Evolutionary conservation across 106 monocot species (phyloP).

Genomic region (Chionographis japonica): DNA sequence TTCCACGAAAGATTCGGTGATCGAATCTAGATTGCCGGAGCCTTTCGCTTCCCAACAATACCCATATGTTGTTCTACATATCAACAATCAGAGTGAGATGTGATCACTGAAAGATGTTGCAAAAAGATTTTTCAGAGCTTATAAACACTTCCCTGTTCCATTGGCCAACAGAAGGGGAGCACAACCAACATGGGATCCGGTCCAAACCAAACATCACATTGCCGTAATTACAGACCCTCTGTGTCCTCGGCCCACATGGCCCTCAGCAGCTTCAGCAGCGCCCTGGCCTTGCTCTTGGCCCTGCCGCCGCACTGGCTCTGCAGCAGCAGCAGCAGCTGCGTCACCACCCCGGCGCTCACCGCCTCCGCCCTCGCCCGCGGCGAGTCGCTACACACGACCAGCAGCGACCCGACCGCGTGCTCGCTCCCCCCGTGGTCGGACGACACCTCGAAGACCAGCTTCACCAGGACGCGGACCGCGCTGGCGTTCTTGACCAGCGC

Average conservation of each 20-base stretch:
- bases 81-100: no score
- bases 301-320: constrained; percentile 66
- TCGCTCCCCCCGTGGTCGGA: constrained; percentile 53
- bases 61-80: no score
- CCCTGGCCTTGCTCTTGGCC: constrained; percentile 49
- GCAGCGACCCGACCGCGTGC: constrained; percentile 60
- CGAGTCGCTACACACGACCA: constrained; percentile 36
- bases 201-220: neutral
- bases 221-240: neutral
- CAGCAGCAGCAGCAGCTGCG: constrained; percentile 55
- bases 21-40: no score
- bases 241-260: constrained; percentile 23
- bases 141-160: no score
- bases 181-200: no score
- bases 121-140: no score
- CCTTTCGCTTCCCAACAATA: no score
- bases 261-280: constrained; percentile 56
- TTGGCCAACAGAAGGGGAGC: no score
- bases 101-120: no score
- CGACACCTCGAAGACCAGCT: constrained; percentile 57
- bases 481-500: constrained; percentile 16
- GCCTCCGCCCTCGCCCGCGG: constrained; percentile 29
- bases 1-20: no score
- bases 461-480: constrained; percentile 43
- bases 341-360: constrained; percentile 43